Conservation (phyloP, 2,329 filamentous ascomycete genomes). For the Helotiales sp. region DNA sequence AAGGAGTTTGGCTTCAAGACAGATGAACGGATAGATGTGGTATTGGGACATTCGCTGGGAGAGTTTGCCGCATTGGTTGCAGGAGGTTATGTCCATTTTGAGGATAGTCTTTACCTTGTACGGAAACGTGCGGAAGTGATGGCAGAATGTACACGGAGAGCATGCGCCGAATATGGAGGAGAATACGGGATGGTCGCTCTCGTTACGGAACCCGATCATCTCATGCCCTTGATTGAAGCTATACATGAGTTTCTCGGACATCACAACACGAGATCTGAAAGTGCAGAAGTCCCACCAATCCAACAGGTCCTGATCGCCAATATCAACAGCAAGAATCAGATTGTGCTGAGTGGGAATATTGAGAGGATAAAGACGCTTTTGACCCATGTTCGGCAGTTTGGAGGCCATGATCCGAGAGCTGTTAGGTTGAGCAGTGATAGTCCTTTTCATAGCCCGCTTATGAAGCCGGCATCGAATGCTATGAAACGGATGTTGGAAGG, state of each 20-base stretch:
- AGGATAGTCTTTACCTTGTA: constrained; percentile 76
- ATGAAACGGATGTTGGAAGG: constrained; percentile 69
- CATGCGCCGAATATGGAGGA: constrained; percentile 67
- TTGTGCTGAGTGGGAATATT: constrained; percentile 87
- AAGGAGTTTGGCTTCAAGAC: constrained; percentile 78
- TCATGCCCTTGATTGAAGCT: constrained; percentile 66
- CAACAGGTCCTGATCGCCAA: constrained; percentile 90
- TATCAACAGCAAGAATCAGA: constrained; percentile 94
- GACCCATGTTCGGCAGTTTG: constrained; percentile 83
- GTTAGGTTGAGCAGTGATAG: constrained; percentile 84
- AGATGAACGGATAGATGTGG: constrained; percentile 72
- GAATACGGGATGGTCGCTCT: constrained; percentile 95
- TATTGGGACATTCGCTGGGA: constrained; percentile 86
- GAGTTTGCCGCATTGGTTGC: constrained; percentile 92
- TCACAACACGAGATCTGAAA: constrained; percentile 64
- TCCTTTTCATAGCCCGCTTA: constrained; percentile 89
- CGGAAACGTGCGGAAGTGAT: constrained; percentile 78
- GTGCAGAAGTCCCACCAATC: constrained; percentile 68
- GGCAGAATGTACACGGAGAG: constrained; percentile 70
- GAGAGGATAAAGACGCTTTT: constrained; percentile 78
- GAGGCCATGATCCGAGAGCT: constrained; percentile 86
- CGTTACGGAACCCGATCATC: constrained; percentile 80
- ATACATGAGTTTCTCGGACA: constrained; percentile 80
- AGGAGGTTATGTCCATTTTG: constrained; percentile 75
- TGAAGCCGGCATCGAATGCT: constrained; percentile 77